Evolutionary conservation across 1,284 basidiomycete species (phyloP).

Genomic region (Phylloporus gajari): DNA sequence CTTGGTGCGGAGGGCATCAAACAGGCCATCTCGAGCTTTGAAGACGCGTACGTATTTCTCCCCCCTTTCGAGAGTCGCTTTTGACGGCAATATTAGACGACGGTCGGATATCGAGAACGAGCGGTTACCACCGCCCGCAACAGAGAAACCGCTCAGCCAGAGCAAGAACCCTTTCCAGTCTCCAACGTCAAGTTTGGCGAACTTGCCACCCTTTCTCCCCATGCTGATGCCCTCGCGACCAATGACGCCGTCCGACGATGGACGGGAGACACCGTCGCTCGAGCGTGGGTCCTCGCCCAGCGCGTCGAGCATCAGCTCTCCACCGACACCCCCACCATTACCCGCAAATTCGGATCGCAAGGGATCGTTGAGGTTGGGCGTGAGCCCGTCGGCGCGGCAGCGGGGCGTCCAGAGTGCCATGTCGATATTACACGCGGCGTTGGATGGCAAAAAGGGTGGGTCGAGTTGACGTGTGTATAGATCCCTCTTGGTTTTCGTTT

Average conservation of each 20-base stretch:
- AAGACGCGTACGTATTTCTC: constrained; percentile 84
- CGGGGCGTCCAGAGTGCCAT: constrained; percentile 95
- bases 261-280: constrained; percentile 48
- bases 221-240: constrained; percentile 79
- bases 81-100: constrained; percentile 63
- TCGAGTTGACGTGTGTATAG: constrained; percentile 15
- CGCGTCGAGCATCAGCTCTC: constrained; percentile 36
- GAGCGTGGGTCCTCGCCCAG: constrained; percentile 42
- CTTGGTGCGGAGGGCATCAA: constrained; percentile 95
- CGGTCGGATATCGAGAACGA: constrained; percentile 99
- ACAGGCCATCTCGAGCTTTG: constrained; percentile 92
- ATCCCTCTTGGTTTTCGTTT: neutral
- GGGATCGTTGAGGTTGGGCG: constrained; percentile 92
- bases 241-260: constrained; percentile 62
- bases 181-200: constrained; percentile 40
- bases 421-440: constrained; percentile 89
- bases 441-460: constrained; percentile 72
- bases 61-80: neutral
- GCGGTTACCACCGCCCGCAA: constrained; percentile 77
- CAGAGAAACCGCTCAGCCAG: constrained; percentile 20
- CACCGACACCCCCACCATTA: constrained; percentile 51
- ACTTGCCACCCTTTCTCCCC: constrained; percentile 5
- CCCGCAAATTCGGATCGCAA: constrained; percentile 80
- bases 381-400: constrained; percentile 90
- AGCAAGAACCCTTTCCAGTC: constrained; percentile 20